Percentiles rank a stretch among this genome's conserved stretches.
Evolutionary conservation across 139 green algal species (phyloP).

Genomic region (Gonium pectorale): DNA sequence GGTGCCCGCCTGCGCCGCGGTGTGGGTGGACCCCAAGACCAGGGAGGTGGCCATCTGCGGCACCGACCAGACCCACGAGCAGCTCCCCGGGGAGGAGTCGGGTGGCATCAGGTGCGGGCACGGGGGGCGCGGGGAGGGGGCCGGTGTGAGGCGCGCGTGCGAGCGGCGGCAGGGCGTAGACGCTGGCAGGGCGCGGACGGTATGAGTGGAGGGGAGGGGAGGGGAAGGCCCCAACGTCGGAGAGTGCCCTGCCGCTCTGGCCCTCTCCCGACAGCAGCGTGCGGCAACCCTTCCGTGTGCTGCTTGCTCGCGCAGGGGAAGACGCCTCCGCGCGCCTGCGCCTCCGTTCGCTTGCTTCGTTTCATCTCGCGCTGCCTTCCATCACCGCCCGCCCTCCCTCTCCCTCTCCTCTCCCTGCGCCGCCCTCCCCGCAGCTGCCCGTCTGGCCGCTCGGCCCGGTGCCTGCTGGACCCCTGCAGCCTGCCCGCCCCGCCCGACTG

Average conservation of each 20-base stretch:
- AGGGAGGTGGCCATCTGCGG: background rate
- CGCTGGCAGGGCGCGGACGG: too few species aligned
- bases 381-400: background rate
- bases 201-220: too few species aligned
- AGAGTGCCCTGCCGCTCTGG: too few species aligned
- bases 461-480: background rate
- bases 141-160: too few species aligned
- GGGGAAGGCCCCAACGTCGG: too few species aligned
- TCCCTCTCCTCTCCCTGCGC: background rate
- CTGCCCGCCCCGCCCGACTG: background rate
- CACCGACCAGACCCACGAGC: background rate
- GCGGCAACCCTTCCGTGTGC: too few species aligned
- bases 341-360: background rate
- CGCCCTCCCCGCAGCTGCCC: background rate
- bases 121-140: too few species aligned
- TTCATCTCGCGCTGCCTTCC: background rate
- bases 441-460: background rate
- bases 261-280: too few species aligned
- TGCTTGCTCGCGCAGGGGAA: too few species aligned
- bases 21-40: background rate
- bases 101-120: background rate
- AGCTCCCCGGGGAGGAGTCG: background rate
- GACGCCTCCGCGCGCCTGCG: too few species aligned
- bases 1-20: background rate
- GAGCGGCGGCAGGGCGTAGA: background rate